phyloP scores from a whole-genome alignment of 2,329 filamentous ascomycete genomes.

The Tolypocladium sp. region DNA sequence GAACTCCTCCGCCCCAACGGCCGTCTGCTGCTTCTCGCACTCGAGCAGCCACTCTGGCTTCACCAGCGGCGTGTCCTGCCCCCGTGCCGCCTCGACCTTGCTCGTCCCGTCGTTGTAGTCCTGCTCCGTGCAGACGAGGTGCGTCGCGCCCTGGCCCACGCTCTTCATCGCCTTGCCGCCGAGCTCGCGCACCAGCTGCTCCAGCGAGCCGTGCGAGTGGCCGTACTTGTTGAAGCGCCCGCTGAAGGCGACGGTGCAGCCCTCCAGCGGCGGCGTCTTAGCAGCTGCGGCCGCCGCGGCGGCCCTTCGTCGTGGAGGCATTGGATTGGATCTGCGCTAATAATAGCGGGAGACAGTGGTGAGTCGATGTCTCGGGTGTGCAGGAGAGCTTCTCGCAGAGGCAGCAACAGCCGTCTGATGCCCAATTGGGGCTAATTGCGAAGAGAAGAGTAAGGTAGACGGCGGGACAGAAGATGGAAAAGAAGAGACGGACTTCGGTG shows the following conservation, averaged over 20 bases:
- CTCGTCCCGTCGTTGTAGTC: constrained; percentile 39
- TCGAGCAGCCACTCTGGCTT: constrained; percentile 53
- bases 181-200: neutral
- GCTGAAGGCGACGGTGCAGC: constrained; percentile 1
- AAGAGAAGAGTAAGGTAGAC: neutral
- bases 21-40: constrained; percentile 27
- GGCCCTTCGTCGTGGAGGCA: neutral
- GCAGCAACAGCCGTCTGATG: neutral
- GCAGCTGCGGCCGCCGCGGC: constrained; percentile 5
- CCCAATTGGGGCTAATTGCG: neutral
- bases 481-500: neutral
- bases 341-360: neutral
- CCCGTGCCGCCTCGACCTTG: constrained; percentile 41
- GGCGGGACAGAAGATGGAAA: neutral
- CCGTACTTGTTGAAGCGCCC: neutral
- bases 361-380: neutral
- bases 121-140: constrained; percentile 45
- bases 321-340: neutral
- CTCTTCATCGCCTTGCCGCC: constrained; percentile 6
- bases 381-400: neutral
- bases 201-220: neutral
- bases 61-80: constrained; percentile 44
- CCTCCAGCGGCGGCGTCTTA: neutral
- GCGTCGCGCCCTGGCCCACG: constrained; percentile 42
- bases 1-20: constrained; percentile 14